Evolutionary conservation across 176 grass and related monocot genomes (phyloP).

Genomic region (Oryza punctata): DNA sequence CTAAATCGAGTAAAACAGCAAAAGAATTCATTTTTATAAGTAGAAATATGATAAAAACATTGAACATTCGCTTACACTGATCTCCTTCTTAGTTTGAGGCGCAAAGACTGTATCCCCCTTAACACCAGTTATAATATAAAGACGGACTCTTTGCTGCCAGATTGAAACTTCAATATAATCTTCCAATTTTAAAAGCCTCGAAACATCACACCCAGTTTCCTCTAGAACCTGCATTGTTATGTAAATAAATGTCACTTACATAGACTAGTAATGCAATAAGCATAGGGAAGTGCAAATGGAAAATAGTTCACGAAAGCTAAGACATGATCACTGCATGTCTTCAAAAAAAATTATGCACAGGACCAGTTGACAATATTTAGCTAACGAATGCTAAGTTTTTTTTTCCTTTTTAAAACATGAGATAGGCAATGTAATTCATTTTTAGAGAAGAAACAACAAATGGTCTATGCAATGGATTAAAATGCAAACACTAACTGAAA

Average conservation of each 20-base stretch:
- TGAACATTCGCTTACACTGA: slow-evolving; percentile 69
- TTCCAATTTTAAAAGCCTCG: slow-evolving; percentile 66
- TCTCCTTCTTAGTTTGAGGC: slow-evolving; percentile 97
- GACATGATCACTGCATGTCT: background rate
- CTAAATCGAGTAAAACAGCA: background rate
- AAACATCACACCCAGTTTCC: slow-evolving; percentile 97
- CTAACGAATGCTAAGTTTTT: background rate
- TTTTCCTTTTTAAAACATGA: background rate
- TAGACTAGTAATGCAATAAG: slow-evolving; percentile 8
- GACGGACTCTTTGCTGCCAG: slow-evolving; percentile 83
- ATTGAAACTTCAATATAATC: slow-evolving; percentile 88
- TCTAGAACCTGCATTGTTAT: slow-evolving; percentile 70
- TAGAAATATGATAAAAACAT: slow-evolving; percentile 16
- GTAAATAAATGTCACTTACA: slow-evolving; percentile 7
- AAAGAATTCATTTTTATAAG: background rate
- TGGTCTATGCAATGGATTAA: background rate
- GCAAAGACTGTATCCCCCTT: slow-evolving; percentile 82
- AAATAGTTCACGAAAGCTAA: slow-evolving; percentile 8
- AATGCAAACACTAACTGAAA: background rate
- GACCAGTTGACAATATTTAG: background rate
- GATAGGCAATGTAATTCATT: background rate
- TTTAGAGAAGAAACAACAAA: slow-evolving; percentile 5
- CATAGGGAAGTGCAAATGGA: background rate
- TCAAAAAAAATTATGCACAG: background rate
- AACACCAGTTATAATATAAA: slow-evolving; percentile 85